Conservation (phyloP, 441 rosid genomes). For the California macrophylla region DNA sequence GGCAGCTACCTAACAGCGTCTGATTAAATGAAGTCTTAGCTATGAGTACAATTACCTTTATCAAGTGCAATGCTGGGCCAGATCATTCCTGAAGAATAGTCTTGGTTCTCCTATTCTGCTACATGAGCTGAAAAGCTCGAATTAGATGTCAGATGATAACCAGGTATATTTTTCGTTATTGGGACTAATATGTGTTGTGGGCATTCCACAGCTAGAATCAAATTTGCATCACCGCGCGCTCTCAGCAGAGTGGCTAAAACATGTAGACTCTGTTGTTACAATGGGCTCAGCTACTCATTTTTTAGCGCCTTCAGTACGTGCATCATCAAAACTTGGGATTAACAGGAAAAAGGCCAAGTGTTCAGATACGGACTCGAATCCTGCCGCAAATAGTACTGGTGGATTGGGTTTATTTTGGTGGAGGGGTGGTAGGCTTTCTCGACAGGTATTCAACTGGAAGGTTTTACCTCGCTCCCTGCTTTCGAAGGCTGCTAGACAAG, state of each 20-base stretch:
- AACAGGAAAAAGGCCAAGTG: constrained; percentile 48
- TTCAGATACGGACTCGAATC: constrained; percentile 43
- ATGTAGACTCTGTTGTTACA: constrained; percentile 51
- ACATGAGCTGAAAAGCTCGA: background rate
- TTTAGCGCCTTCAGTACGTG: constrained; percentile 40
- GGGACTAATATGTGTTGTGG: constrained; percentile 18
- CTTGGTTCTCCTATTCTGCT: background rate
- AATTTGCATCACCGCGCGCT: constrained; percentile 62
- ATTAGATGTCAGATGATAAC: background rate
- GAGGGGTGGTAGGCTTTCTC: constrained; percentile 89
- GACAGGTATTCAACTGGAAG: constrained; percentile 77
- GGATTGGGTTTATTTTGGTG: constrained; percentile 77
- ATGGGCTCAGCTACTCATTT: constrained; percentile 77
- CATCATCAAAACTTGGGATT: constrained; percentile 53
- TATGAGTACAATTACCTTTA: background rate
- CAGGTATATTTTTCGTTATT: background rate
- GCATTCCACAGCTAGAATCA: constrained; percentile 62
- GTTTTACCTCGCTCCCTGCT: constrained; percentile 51
- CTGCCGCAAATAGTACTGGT: constrained; percentile 41
- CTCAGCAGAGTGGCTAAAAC: constrained; percentile 70
- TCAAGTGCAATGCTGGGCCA: background rate
- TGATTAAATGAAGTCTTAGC: background rate
- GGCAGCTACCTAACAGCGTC: background rate
- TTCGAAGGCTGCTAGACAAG: constrained; percentile 88
- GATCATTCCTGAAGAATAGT: background rate